Conservation (phyloP, 2,329 filamentous ascomycete genomes). For the Lasiodiplodia sp. region DNA sequence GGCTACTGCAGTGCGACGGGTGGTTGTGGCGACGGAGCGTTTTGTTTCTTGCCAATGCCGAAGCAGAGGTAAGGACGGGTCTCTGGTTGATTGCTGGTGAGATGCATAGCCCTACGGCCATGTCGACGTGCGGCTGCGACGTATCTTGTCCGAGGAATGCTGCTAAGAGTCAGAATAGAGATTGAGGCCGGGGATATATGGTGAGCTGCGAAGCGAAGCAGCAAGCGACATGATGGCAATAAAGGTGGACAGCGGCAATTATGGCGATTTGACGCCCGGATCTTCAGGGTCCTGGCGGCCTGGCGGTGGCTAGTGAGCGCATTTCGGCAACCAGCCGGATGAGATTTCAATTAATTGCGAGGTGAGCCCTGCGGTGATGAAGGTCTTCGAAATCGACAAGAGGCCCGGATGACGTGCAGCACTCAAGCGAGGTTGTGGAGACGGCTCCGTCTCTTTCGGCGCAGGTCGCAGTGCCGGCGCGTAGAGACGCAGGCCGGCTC, state of each 20-base stretch:
- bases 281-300: constrained; percentile 26
- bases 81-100: constrained; percentile 20
- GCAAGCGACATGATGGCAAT: constrained; percentile 22
- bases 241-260: constrained; percentile 8
- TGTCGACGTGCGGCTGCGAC: constrained; percentile 18
- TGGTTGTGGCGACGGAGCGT: constrained; percentile 11
- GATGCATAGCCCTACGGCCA: constrained; percentile 18
- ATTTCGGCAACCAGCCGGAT: constrained; percentile 23
- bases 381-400: constrained; percentile 3
- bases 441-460: constrained; percentile 13
- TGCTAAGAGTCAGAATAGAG: constrained; percentile 14
- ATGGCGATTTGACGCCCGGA: constrained; percentile 22
- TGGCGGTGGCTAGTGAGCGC: constrained; percentile 15
- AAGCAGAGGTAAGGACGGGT: constrained; percentile 8
- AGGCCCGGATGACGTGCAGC: constrained; percentile 19
- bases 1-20: constrained; percentile 15
- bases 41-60: constrained; percentile 18
- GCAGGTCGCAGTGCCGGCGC: constrained; percentile 11
- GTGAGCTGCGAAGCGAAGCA: constrained; percentile 2
- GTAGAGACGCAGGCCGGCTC: constrained; percentile 4
- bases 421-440: constrained; percentile 19
- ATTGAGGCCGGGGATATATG: constrained; percentile 5
- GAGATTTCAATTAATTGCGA: constrained; percentile 23
- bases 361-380: constrained; percentile 27
- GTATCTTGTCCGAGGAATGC: constrained; percentile 10